Evolutionary conservation across 2,329 filamentous ascomycete species (phyloP).

Genomic region (Phialophora tarda): DNA sequence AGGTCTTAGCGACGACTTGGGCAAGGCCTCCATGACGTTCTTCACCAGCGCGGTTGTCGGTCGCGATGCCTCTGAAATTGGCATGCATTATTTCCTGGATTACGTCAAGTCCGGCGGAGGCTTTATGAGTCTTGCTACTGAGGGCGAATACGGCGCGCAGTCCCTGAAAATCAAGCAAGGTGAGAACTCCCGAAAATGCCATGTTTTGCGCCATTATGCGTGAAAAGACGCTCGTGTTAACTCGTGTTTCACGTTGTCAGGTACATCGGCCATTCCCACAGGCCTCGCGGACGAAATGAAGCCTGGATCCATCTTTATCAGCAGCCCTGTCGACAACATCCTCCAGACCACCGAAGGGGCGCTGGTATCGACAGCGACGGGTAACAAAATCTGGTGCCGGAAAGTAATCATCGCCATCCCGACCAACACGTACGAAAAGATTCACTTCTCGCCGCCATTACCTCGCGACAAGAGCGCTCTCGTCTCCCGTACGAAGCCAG

Average conservation of each 20-base stretch:
- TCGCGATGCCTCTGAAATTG: constrained; percentile 55
- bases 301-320: constrained; percentile 26
- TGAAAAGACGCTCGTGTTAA: neutral
- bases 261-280: constrained; percentile 29
- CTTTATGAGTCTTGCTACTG: constrained; percentile 58
- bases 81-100: constrained; percentile 60
- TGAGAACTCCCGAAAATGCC: constrained; percentile 47
- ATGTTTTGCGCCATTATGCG: neutral
- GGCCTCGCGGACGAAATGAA: constrained; percentile 26
- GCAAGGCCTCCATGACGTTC: constrained; percentile 14
- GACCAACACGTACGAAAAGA: constrained; percentile 54
- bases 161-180: constrained; percentile 57
- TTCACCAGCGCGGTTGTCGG: constrained; percentile 52
- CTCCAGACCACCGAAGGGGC: constrained; percentile 44
- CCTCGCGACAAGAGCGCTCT: constrained; percentile 42
- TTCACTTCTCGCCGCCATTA: constrained; percentile 54
- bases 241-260: neutral
- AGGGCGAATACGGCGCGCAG: constrained; percentile 59
- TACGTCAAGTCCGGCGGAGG: constrained; percentile 61
- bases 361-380: constrained; percentile 41
- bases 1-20: constrained; percentile 10
- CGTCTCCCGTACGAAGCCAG: constrained; percentile 43
- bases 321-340: constrained; percentile 26
- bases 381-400: constrained; percentile 44
- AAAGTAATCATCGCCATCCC: constrained; percentile 58